A percentile compares a stretch with the other conserved stretches of the same genome.
These are phyloP conservation scores for Ophidiomyces ophidiicola DNA, from an alignment of 2,329 filamentous ascomycete genomes.

Conservation along the genomic window DNA sequence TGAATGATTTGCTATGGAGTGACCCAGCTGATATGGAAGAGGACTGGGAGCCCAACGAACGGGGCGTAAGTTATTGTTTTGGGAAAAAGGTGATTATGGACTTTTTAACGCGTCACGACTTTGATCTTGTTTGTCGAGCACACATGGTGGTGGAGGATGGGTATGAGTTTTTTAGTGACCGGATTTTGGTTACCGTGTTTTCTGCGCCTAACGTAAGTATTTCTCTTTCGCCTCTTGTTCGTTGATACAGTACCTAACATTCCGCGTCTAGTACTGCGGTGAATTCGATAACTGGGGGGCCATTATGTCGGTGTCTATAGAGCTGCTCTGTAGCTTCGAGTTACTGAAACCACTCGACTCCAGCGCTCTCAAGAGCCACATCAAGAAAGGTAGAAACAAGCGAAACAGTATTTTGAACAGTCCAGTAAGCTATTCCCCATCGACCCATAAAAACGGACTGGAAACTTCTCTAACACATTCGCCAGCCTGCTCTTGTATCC, in stretches of 20 bases:
- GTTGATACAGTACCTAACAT: slow-evolving; percentile 9
- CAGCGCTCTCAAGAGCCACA: slow-evolving; percentile 91
- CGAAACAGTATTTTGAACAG: slow-evolving; percentile 91
- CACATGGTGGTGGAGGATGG: slow-evolving; percentile 99
- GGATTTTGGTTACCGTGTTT: slow-evolving; percentile 91
- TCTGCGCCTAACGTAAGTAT: slow-evolving; percentile 84
- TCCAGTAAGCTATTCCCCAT: slow-evolving; percentile 56
- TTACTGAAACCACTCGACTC: slow-evolving; percentile 92
- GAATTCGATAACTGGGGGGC: slow-evolving; percentile 99
- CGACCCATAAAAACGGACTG: no score
- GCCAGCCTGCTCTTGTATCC: slow-evolving; percentile 36
- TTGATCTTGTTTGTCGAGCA: slow-evolving; percentile 90
- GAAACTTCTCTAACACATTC: no score
- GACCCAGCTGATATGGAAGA: slow-evolving; percentile 96
- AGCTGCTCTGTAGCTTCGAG: slow-evolving; percentile 93
- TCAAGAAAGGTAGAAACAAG: slow-evolving; percentile 95
- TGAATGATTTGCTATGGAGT: slow-evolving; percentile 94
- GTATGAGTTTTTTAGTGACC: slow-evolving; percentile 96
- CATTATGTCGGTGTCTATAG: slow-evolving; percentile 92
- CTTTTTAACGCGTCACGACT: slow-evolving; percentile 87
- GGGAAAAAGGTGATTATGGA: slow-evolving; percentile 97
- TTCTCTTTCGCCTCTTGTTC: slow-evolving; percentile 1
- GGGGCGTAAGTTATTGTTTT: slow-evolving; percentile 96
- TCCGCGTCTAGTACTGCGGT: slow-evolving; percentile 66
- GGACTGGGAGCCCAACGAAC: slow-evolving; percentile 95